phyloP scores from a whole-genome alignment of 2,329 filamentous ascomycete genomes.

The Lasiodiplodia sp. region DNA sequence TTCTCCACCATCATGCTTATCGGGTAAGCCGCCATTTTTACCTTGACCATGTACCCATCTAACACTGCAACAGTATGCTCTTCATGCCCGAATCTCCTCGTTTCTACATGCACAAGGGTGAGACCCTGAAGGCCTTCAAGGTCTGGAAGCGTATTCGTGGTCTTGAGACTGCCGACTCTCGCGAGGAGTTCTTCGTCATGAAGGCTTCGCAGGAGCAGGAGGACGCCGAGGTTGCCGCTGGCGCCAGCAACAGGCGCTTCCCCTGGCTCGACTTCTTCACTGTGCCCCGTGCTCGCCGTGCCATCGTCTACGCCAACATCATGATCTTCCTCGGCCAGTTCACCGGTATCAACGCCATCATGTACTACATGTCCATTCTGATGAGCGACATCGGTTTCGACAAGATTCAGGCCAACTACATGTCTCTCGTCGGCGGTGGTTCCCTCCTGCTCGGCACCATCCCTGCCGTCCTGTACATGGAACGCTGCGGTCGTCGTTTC shows the following conservation, averaged over 20 bases:
- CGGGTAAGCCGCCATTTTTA: conserved; percentile 38
- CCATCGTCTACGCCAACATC: conserved; percentile 45
- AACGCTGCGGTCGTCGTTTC: conserved; percentile 74
- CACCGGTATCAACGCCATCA: conserved; percentile 73
- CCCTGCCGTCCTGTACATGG: conserved; percentile 74
- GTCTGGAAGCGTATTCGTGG: conserved; percentile 79
- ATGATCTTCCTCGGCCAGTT: conserved; percentile 64
- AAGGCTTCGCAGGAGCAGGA: conserved; percentile 67
- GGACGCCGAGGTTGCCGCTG: conserved; percentile 58
- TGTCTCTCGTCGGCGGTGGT: conserved; percentile 76
- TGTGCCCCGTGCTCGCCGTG: conserved; percentile 41
- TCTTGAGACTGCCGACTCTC: conserved; percentile 61
- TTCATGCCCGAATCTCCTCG: conserved; percentile 75
- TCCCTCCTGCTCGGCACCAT: conserved; percentile 72
- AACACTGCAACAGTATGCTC: conserved; percentile 60
- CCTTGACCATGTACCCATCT: not conserved
- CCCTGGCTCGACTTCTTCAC: conserved; percentile 80
- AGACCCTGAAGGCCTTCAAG: conserved; percentile 65
- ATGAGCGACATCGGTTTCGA: conserved; percentile 74
- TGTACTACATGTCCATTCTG: conserved; percentile 75
- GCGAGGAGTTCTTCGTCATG: conserved; percentile 77
- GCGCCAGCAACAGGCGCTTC: conserved; percentile 63
- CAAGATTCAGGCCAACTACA: conserved; percentile 69
- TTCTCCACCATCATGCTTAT: conserved; percentile 70
- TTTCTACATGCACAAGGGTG: conserved; percentile 73